Percentiles rank a stretch among this genome's conserved stretches.
Evolutionary conservation across 306 rosid genomes (phyloP).

Genomic region (Hippophae rhamnoides): DNA sequence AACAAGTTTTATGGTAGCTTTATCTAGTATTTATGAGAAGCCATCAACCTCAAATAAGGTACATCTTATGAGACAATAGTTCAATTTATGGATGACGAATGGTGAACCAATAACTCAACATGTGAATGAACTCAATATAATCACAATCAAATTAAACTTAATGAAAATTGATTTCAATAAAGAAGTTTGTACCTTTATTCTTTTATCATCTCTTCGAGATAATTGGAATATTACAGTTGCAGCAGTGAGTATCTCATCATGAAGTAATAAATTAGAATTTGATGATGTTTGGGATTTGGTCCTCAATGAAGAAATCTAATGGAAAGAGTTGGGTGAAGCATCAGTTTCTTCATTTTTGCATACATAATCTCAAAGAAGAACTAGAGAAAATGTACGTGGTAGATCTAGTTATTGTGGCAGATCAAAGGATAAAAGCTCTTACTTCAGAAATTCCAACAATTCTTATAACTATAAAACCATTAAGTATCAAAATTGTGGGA

Average conservation of each 20-base stretch:
- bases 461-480: no score
- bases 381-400: neutral
- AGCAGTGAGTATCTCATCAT: neutral
- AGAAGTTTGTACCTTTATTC: neutral
- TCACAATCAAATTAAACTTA: neutral
- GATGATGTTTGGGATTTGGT: neutral
- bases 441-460: neutral
- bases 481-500: no score
- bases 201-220: neutral
- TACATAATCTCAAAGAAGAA: neutral
- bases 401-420: neutral
- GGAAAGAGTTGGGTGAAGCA: neutral
- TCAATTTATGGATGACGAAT: slow-evolving; percentile 1
- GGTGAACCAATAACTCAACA: neutral
- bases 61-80: neutral
- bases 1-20: neutral
- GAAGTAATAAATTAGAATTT: neutral
- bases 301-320: neutral
- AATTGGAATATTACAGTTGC: neutral
- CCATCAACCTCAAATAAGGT: neutral
- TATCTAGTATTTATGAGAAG: neutral
- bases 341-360: neutral
- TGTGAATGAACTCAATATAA: neutral
- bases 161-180: neutral
- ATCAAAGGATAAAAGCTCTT: neutral